These are phyloP conservation scores for Ochromonas danica DNA, from an alignment of 108 stramenopile genomes.

Conservation along the genomic window DNA sequence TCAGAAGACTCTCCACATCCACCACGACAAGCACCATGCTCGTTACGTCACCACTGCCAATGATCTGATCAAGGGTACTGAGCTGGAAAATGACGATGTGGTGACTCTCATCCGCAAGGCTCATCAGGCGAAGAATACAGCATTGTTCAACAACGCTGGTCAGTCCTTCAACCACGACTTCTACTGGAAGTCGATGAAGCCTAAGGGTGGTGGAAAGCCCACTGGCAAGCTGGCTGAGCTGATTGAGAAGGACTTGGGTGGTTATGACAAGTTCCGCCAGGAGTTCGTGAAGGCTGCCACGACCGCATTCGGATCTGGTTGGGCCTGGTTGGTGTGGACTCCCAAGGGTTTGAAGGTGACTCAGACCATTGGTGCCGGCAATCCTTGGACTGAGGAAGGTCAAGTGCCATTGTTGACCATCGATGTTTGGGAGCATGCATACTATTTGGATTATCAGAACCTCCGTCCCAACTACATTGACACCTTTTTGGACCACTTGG, in stretches of 20 bases:
- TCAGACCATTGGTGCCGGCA: conserved; percentile 47
- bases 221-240: conserved; percentile 51
- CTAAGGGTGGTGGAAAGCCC: conserved; percentile 61
- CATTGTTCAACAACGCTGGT: conserved; percentile 67
- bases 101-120: conserved; percentile 13
- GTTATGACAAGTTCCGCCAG: conserved; percentile 46
- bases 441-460: conserved; percentile 63
- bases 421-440: conserved; percentile 65
- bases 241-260: conserved; percentile 54
- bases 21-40: conserved; percentile 33
- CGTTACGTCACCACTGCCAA: conserved; percentile 56
- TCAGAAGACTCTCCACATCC: conserved; percentile 32
- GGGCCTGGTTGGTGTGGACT: conserved; percentile 54
- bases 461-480: conserved; percentile 42
- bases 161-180: conserved; percentile 70
- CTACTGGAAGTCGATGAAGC: conserved; percentile 70
- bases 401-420: conserved; percentile 53
- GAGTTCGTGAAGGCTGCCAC: conserved; percentile 44
- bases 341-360: conserved; percentile 43
- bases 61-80: conserved; percentile 44
- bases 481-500: conserved; percentile 2
- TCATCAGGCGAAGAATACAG: conserved; percentile 37
- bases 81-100: conserved; percentile 41
- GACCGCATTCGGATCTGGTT: conserved; percentile 54
- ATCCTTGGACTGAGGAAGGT: conserved; percentile 43